phyloP scores from a whole-genome alignment of 768 basidiomycete species.

The Rhizopogon vinicolor region DNA sequence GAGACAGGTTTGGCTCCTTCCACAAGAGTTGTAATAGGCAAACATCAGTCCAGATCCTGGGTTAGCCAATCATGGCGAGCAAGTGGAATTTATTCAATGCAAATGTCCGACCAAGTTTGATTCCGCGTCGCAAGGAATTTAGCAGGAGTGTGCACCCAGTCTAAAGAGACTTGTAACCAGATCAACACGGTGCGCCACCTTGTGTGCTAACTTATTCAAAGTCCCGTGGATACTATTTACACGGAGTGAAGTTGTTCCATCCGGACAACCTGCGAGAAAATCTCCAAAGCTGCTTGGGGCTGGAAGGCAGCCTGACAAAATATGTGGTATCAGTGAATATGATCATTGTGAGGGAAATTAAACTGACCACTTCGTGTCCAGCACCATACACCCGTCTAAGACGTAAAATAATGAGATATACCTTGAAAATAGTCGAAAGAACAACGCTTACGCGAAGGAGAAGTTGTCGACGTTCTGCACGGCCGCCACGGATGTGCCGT shows the following conservation, averaged over 20 bases:
- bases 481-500: slow-evolving; percentile 47
- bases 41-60: too few relatives aligned
- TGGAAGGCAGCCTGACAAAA: slow-evolving; percentile 52
- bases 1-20: too few relatives aligned
- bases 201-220: too few relatives aligned
- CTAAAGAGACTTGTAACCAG: too few relatives aligned
- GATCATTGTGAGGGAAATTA: not conserved
- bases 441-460: slow-evolving; percentile 53
- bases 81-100: too few relatives aligned
- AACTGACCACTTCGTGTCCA: slow-evolving; percentile 60
- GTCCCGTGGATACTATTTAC: slow-evolving; percentile 1
- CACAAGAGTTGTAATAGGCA: too few relatives aligned
- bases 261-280: slow-evolving; percentile 52
- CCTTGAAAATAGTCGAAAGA: not conserved
- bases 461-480: slow-evolving; percentile 65
- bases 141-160: too few relatives aligned
- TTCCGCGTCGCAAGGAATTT: not conserved
- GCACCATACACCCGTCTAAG: slow-evolving; percentile 49
- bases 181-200: not conserved
- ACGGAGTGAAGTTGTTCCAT: slow-evolving; percentile 53
- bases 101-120: too few relatives aligned
- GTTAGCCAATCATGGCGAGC: too few relatives aligned
- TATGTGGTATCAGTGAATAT: not conserved
- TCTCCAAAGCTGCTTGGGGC: slow-evolving; percentile 51
- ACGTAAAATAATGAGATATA: not conserved